Conservation (phyloP, 805 yeast species). For the Kluyveromyces dobzhanskii region DNA sequence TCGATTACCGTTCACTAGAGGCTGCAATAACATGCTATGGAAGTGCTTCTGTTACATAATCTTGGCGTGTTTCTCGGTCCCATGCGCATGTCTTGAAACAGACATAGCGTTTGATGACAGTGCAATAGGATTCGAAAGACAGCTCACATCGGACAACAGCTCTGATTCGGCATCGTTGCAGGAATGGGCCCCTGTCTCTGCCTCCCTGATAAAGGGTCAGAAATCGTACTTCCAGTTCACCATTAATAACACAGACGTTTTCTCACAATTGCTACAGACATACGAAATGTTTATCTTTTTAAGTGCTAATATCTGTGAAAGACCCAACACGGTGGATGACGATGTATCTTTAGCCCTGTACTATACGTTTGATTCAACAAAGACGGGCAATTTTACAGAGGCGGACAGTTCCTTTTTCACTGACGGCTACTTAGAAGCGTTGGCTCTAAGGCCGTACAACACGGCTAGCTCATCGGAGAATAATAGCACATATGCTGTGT, state of each 20-base stretch:
- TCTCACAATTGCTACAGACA: slow-evolving; percentile 11
- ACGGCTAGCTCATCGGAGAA: slow-evolving; percentile 10
- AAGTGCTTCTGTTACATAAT: too few relatives aligned
- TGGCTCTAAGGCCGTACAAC: slow-evolving; percentile 21
- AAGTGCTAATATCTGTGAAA: slow-evolving; percentile 29
- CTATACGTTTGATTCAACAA: slow-evolving; percentile 22
- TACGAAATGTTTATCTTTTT: slow-evolving; percentile 24
- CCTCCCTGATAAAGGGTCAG: slow-evolving; percentile 20
- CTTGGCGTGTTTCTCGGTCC: too few relatives aligned
- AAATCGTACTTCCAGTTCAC: slow-evolving; percentile 19
- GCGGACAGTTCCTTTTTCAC: slow-evolving; percentile 12
- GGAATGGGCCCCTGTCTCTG: slow-evolving; percentile 28
- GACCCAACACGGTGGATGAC: slow-evolving; percentile 15
- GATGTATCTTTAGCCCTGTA: slow-evolving; percentile 17
- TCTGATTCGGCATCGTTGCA: slow-evolving; percentile 22
- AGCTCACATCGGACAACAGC: too few relatives aligned
- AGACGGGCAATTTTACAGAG: slow-evolving; percentile 11
- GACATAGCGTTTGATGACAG: too few relatives aligned
- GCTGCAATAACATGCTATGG: too few relatives aligned
- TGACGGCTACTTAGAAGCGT: slow-evolving; percentile 25
- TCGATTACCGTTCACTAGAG: too few relatives aligned
- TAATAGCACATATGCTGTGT: slow-evolving; percentile 12
- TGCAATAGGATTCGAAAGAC: too few relatives aligned
- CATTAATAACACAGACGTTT: slow-evolving; percentile 12
- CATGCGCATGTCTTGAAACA: too few relatives aligned